These are phyloP conservation scores for Penicillium sp. DNA, from an alignment of 2,329 filamentous ascomycete genomes.

Conservation along the genomic window DNA sequence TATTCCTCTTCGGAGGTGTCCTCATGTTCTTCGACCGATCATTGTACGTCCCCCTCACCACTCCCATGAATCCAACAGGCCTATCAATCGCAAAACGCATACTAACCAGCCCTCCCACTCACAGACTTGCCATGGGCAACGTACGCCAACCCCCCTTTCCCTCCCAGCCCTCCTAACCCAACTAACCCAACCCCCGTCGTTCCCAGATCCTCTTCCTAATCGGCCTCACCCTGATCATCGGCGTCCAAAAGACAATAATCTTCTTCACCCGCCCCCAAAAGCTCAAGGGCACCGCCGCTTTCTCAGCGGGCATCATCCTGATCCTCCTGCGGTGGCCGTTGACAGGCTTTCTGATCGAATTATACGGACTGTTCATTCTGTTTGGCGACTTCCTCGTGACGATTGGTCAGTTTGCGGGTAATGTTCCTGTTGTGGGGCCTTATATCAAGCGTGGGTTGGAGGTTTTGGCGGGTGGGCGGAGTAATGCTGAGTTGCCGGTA, in stretches of 20 bases:
- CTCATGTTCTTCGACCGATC: conserved; percentile 97
- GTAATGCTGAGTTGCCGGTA: conserved; percentile 68
- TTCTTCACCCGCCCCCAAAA: conserved; percentile 97
- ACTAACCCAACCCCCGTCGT: conserved; percentile 5
- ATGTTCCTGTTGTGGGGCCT: conserved; percentile 80
- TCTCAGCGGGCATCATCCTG: conserved; percentile 77
- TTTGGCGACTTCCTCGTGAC: conserved; percentile 97
- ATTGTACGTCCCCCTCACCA: conserved; percentile 62
- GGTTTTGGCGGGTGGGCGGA: conserved; percentile 66
- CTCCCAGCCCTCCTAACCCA: not conserved
- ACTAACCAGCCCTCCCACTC: conserved; percentile 4
- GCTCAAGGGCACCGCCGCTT: conserved; percentile 85
- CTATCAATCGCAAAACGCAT: not conserved
- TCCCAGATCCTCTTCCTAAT: conserved; percentile 92
- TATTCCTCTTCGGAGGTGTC: conserved; percentile 93
- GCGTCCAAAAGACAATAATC: conserved; percentile 81
- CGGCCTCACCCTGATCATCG: conserved; percentile 94
- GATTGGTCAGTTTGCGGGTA: conserved; percentile 82
- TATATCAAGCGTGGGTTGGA: conserved; percentile 78
- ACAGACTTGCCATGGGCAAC: conserved; percentile 95
- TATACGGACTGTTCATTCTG: conserved; percentile 88
- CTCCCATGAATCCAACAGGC: not conserved
- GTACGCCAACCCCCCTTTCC: conserved; percentile 50
- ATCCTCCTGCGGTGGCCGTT: conserved; percentile 91
- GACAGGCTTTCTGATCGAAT: conserved; percentile 83